Evolutionary conservation across 2,329 filamentous ascomycete species (phyloP), one percentile per base, ranked within the genome.

Genomic region (Aspergillus pseudoviridinutans): DNA sequence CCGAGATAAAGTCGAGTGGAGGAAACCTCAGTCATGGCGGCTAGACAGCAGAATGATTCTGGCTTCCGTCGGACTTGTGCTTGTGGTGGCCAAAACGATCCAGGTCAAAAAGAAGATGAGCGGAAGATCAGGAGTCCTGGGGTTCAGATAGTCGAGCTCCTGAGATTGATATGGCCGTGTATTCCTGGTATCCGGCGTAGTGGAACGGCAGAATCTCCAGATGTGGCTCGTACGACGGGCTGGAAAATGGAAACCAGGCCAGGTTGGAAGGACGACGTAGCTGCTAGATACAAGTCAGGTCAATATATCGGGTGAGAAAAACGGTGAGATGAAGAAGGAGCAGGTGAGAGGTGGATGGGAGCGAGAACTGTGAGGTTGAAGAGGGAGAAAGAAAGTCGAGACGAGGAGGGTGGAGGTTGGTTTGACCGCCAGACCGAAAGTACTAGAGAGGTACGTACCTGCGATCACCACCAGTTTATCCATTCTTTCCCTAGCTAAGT

Each of bases 1-100:
- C 93, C 93, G 80, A 97, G 82, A 82, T 97, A 99, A 68, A 97
- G 90, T 80, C 94, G 87, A 73, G 93, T 97, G 67, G 90, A 89
- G 63, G 92, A 96, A 67, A 97, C 93, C 80, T 96, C 91, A 71
- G 86, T 88, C 85, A 91, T 92, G 68, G 65, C 62, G 69, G 65
- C 56, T 60, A 62, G 41, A 38, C 22, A 50, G 51, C 42, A 54
- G 50, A 49, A 54, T 44, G 49, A 47, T 54, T 53, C 38, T 53
- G 54, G 46, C 46, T 54, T 32, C 47, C 35, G 41, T 51, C 29
- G 49, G n/a, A 54, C 32, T 29, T 46, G 50, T 17, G 29, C 32
- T 29, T 46, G 50, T 17, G 29, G 49, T 49, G 32, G 53, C 54
- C 35, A 50, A 51, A 46, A 28, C 5, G 35, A 35, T 38, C 49